phyloP scores from a whole-genome alignment of 257 asterid species.

The Anisodus acutangulus region DNA sequence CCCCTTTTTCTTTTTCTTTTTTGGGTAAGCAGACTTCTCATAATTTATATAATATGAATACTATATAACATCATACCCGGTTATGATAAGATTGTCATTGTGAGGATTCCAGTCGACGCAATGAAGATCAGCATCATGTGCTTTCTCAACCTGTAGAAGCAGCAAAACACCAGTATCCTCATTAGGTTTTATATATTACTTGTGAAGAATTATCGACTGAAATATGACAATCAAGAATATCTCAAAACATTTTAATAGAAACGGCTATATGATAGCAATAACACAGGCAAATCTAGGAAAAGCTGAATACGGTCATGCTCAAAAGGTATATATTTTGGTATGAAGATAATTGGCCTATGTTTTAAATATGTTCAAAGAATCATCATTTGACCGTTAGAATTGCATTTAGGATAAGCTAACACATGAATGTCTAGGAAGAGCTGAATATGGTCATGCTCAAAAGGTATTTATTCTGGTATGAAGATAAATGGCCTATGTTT shows the following conservation, averaged over 20 bases:
- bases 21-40: background rate
- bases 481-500: background rate
- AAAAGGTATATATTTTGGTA: background rate
- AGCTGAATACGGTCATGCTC: background rate
- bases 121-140: constrained; percentile 95
- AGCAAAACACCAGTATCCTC: constrained; percentile 25
- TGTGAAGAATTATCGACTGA: background rate
- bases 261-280: background rate
- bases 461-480: background rate
- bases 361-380: background rate
- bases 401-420: too few species aligned
- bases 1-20: background rate
- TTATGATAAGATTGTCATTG: constrained; percentile 80
- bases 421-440: background rate
- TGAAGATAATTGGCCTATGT: background rate
- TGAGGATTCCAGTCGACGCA: constrained; percentile 98
- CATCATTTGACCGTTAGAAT: background rate
- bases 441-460: background rate
- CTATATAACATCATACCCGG: constrained; percentile 62
- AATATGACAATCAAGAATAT: background rate
- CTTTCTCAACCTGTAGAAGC: constrained; percentile 81
- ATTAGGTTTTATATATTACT: background rate
- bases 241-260: background rate
- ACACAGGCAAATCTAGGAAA: background rate
- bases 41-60: background rate